Conservation (phyloP, 2,329 filamentous ascomycete genomes). For the Gremmenia infestans region DNA sequence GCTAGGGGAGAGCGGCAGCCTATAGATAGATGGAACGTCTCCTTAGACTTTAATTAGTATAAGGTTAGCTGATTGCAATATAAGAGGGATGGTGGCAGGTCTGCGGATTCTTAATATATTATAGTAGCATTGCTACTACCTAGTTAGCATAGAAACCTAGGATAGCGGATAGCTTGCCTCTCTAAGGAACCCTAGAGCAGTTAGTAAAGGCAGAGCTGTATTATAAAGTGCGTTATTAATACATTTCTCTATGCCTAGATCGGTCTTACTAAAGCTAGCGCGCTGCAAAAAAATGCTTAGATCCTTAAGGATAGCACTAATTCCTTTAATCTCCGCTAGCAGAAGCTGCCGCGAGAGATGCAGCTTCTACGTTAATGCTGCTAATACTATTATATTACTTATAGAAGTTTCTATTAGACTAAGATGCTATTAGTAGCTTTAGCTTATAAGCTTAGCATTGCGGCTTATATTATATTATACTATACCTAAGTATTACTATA, state of each 20-base stretch:
- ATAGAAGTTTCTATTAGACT: no score
- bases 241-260: background rate
- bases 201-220: background rate
- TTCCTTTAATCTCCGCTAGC: background rate
- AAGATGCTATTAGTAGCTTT: no score
- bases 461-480: no score
- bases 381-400: no score
- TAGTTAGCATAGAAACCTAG: no score
- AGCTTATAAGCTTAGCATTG: no score
- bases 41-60: background rate
- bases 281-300: background rate
- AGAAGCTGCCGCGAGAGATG: background rate
- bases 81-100: background rate
- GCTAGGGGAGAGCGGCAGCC: background rate
- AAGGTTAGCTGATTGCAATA: background rate
- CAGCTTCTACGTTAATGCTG: background rate
- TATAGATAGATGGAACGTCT: background rate
- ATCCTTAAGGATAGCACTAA: background rate
- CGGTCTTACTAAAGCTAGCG: background rate
- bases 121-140: background rate
- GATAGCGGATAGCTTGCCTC: no score
- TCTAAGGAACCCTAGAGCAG: background rate
- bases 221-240: background rate
- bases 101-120: background rate
- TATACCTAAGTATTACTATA: no score